Base-by-base conservation (phyloP, 2,329 filamentous ascomycete genomes). In the Ceratocystis harringtonii region DNA sequence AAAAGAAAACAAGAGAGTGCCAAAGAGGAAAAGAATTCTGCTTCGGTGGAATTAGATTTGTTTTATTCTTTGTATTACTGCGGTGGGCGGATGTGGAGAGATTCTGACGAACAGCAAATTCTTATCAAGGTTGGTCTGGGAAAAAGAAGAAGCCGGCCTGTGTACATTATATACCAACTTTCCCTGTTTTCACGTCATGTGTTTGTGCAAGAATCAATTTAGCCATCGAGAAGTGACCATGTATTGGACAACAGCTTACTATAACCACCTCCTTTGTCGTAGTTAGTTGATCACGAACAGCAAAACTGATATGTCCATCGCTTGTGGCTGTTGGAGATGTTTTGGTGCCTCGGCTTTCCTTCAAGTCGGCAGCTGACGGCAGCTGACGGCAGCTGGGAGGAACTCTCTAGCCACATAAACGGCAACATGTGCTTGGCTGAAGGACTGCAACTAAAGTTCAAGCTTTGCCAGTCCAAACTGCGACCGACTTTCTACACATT, bases 161-260 rank as follows among this genome's bases (percentile, higher is more conserved):
- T 58, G 55, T 58, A 58, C 55, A 58, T 58, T 58, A 58, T 58
- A 58, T 58, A 32, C 30, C 28, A 32, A 4, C 28, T 58, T 36
- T 58, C 32, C 55, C 30, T 58, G 17, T 36, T 58, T 58, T 3
- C 30, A 15, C 17, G 15, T 5, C 6, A 36, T n/a, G 25, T n/a
- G 3, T 8, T 36, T 30, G 52, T 1, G 7, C 3, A 30, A n/a
- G 17, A n/a, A 17, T 32, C n/a, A 32, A 8, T 19, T 15, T 58
- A 30, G 32, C 5, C 12, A 3, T 3, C 30, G 28, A n/a, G 5
- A 3, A n/a, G 55, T 32, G 55, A 10, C 2, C 8, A 30, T 57
- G 52, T 57, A 25, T 30, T 17, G 4, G 6, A 30, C n/a, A 52
- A 12, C 22, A 22, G 28, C 28, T 5, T 25, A 3, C 25, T 2